phyloP scores from a whole-genome alignment of 345 rosid genomes.

The Gossypium turneri region DNA sequence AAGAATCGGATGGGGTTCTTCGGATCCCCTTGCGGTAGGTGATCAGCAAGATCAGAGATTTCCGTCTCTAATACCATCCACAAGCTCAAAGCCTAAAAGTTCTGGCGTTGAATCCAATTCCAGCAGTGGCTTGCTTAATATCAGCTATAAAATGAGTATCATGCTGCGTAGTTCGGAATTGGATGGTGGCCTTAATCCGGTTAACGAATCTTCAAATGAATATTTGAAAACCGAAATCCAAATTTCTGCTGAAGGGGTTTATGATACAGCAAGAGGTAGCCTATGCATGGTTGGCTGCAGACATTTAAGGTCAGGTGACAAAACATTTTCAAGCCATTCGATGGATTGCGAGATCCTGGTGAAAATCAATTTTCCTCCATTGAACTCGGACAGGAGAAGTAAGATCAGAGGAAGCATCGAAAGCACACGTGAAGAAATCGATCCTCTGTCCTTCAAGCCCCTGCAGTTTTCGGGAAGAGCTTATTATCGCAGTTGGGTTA shows the following conservation, averaged over 20 bases:
- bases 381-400: constrained; percentile 24
- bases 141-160: constrained; percentile 36
- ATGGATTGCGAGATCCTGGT: constrained; percentile 41
- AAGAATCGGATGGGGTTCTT: constrained; percentile 23
- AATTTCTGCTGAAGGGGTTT: constrained; percentile 52
- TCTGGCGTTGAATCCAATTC: not conserved
- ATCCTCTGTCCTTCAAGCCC: constrained; percentile 31
- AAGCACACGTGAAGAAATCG: constrained; percentile 31
- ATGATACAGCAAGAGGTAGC: constrained; percentile 36
- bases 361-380: constrained; percentile 36
- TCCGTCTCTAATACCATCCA: not conserved
- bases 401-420: constrained; percentile 35
- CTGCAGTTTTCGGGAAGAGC: constrained; percentile 23
- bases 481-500: constrained; percentile 10
- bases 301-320: not conserved
- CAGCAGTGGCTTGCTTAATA: constrained; percentile 12
- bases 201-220: not conserved
- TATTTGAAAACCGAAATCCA: not conserved
- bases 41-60: constrained; percentile 13
- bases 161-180: not conserved
- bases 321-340: not conserved
- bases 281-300: constrained; percentile 62
- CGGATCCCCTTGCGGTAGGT: constrained; percentile 35
- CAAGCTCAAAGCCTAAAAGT: not conserved
- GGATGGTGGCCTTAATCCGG: not conserved